A percentile compares a stretch with the other conserved stretches of the same genome.
These are phyloP conservation scores for Saccharomyces mikatae DNA, from an alignment of 805 yeast species.

Conservation along the genomic window DNA sequence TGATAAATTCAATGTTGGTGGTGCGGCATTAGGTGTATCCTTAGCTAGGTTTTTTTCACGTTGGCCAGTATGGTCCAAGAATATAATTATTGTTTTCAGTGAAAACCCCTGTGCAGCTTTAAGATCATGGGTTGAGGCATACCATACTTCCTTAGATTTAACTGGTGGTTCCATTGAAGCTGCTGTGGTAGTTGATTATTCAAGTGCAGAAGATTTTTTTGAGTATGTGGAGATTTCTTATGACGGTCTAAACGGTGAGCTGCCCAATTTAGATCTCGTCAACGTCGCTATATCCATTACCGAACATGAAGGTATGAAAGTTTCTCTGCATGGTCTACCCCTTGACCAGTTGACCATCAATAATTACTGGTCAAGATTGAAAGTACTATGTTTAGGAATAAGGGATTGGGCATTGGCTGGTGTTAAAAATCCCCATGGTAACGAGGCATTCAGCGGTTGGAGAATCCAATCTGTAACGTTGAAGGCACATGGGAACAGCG, in stretches of 20 bases:
- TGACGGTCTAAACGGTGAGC: conserved; percentile 89
- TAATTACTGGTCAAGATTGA: conserved; percentile 48
- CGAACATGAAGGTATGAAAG: conserved; percentile 66
- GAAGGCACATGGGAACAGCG: conserved; percentile 58
- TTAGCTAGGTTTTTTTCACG: conserved; percentile 72
- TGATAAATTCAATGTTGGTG: conserved; percentile 65
- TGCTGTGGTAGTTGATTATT: conserved; percentile 76
- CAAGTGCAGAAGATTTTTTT: conserved; percentile 56
- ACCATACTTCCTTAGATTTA: conserved; percentile 72
- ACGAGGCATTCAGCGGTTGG: conserved; percentile 94
- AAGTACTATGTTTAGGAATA: conserved; percentile 58
- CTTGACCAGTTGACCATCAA: conserved; percentile 38
- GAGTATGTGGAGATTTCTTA: conserved; percentile 67
- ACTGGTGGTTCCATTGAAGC: conserved; percentile 94
- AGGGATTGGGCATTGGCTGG: conserved; percentile 66
- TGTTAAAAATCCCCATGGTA: conserved; percentile 50
- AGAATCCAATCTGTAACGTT: conserved; percentile 84
- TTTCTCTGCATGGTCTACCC: conserved; percentile 56
- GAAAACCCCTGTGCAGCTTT: conserved; percentile 60
- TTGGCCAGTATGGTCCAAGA: conserved; percentile 94
- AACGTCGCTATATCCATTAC: conserved; percentile 72
- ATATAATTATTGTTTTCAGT: conserved; percentile 78
- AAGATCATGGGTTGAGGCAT: conserved; percentile 88
- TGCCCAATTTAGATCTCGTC: conserved; percentile 85
- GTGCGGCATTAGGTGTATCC: conserved; percentile 62